Conservation (phyloP, 352 stramenopile genomes). For the Pythium sp. region DNA sequence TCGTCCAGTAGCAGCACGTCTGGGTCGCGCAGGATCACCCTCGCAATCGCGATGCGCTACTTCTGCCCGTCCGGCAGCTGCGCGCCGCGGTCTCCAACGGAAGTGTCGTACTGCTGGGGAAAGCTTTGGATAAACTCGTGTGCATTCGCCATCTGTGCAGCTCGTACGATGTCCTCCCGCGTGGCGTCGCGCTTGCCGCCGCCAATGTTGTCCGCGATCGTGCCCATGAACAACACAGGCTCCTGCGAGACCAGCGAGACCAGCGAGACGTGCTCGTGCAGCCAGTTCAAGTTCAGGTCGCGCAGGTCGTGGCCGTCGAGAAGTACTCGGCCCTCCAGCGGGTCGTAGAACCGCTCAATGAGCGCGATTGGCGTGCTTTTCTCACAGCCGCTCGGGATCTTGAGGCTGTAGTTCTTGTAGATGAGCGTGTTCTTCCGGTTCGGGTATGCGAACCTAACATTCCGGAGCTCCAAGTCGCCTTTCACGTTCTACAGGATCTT, state of each 20-base stretch:
- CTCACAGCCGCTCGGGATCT: constrained; percentile 65
- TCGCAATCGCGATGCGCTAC: constrained; percentile 87
- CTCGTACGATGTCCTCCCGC: constrained; percentile 77
- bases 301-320: constrained; percentile 67
- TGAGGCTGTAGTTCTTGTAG: constrained; percentile 65
- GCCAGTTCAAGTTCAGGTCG: constrained; percentile 42
- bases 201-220: constrained; percentile 60
- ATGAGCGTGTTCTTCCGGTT: constrained; percentile 41
- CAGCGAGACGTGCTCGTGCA: constrained; percentile 58
- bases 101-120: constrained; percentile 81
- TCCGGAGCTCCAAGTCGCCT: constrained; percentile 38
- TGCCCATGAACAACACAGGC: constrained; percentile 68
- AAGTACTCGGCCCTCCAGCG: constrained; percentile 32
- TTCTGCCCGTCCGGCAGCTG: constrained; percentile 91
- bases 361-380: constrained; percentile 82
- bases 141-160: constrained; percentile 80
- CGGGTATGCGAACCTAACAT: constrained; percentile 45
- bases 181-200: constrained; percentile 42
- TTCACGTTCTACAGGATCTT: constrained; percentile 16
- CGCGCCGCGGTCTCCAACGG: constrained; percentile 85
- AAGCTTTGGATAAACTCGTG: constrained; percentile 91
- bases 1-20: constrained; percentile 91
- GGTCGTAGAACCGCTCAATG: constrained; percentile 76
- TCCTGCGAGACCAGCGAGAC: constrained; percentile 71
- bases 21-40: constrained; percentile 88